A percentile compares a stretch with the other conserved stretches of the same genome.
Conservation (phyloP, 108 stramenopile genomes). For the Discostella stelligeroides region DNA sequence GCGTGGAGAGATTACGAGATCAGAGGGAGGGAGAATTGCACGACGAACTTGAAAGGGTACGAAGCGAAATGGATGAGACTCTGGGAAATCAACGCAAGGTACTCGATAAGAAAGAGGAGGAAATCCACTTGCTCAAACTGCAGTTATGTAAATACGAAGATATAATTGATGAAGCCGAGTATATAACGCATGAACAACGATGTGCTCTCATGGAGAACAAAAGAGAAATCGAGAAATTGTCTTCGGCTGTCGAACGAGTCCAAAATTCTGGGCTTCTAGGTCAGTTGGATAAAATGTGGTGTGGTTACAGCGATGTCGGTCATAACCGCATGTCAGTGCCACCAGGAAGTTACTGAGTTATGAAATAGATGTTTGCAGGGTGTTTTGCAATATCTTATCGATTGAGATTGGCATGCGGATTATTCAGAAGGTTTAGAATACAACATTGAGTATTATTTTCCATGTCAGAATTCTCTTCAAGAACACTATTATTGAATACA, state of each 20-base stretch:
- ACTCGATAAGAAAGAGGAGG: slow-evolving; percentile 26
- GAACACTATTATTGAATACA: no score
- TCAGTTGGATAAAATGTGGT: slow-evolving; percentile 9
- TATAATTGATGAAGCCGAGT: slow-evolving; percentile 31
- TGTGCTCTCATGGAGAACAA: slow-evolving; percentile 7
- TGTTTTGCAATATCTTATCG: no score
- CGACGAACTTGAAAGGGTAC: slow-evolving; percentile 21
- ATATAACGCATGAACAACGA: slow-evolving; percentile 26
- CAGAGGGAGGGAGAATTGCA: slow-evolving; percentile 11
- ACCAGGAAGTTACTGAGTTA: no score
- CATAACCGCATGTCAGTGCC: no score
- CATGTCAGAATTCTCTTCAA: no score
- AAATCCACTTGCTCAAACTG: slow-evolving; percentile 14
- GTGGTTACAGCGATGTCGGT: neutral
- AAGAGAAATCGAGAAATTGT: slow-evolving; percentile 19
- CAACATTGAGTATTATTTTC: no score
- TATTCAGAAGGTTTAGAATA: no score
- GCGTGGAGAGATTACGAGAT: slow-evolving; percentile 10
- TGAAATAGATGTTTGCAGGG: no score
- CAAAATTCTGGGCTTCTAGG: neutral
- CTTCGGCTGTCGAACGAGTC: slow-evolving; percentile 24
- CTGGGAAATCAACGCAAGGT: slow-evolving; percentile 20
- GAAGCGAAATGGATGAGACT: slow-evolving; percentile 21
- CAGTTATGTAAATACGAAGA: slow-evolving; percentile 31
- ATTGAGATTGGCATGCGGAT: no score